Percentiles rank a stretch among this genome's conserved stretches.
Evolutionary conservation across 2,329 filamentous ascomycete species (phyloP).

Genomic region (Fusarium humuli): DNA sequence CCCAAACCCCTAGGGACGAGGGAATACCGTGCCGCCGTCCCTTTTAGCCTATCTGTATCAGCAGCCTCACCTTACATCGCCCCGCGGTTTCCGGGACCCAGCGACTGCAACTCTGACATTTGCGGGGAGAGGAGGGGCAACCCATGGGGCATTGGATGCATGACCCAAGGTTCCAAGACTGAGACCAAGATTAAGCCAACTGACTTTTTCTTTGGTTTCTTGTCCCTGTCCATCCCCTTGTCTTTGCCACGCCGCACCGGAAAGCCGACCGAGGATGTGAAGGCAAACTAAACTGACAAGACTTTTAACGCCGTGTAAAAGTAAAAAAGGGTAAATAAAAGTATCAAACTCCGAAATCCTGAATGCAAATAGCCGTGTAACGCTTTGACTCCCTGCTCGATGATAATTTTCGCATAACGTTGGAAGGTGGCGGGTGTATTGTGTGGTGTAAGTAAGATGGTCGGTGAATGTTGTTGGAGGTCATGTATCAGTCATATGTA

Average conservation of each 20-base stretch:
- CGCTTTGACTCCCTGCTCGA: constrained; percentile 47
- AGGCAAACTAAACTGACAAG: constrained; percentile 9
- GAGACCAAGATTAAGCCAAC: constrained; percentile 3
- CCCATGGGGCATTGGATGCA: neutral
- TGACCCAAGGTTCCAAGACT: neutral
- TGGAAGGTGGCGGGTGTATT: constrained; percentile 1
- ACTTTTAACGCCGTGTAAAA: constrained; percentile 34
- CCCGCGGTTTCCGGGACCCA: constrained; percentile 35
- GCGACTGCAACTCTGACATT: constrained; percentile 40
- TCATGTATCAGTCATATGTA: neutral
- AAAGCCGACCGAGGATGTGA: constrained; percentile 33
- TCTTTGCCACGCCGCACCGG: constrained; percentile 24
- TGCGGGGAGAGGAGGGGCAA: constrained; percentile 41
- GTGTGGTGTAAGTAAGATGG: neutral
- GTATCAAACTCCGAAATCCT: constrained; percentile 27
- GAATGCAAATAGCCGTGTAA: constrained; percentile 36
- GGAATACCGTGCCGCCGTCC: constrained; percentile 20
- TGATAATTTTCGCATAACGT: constrained; percentile 28
- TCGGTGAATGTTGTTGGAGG: neutral
- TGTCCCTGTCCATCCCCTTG: neutral
- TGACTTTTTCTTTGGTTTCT: constrained; percentile 8
- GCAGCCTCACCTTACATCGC: constrained; percentile 30
- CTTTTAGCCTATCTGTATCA: constrained; percentile 37
- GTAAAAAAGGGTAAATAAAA: constrained; percentile 15
- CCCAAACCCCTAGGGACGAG: constrained; percentile 17